Evolutionary conservation across 352 stramenopile species (phyloP).

Genomic region (Phytophthora megakarya): DNA sequence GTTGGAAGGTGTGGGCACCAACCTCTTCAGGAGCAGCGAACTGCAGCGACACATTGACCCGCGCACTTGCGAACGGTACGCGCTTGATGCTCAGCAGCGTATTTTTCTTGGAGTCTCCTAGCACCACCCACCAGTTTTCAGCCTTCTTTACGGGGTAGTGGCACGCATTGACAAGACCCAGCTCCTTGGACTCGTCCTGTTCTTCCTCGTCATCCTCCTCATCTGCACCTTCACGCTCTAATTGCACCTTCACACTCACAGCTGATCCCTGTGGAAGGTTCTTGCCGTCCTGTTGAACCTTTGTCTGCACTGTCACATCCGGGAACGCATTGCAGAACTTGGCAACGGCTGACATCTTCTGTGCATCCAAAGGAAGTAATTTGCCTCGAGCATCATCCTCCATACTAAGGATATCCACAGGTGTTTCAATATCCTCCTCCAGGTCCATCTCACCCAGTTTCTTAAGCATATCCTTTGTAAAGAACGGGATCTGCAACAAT

Average conservation of each 20-base stretch:
- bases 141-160: slow-evolving; percentile 91
- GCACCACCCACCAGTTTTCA: slow-evolving; percentile 98
- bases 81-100: slow-evolving; percentile 97
- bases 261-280: slow-evolving; percentile 91
- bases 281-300: slow-evolving; percentile 91
- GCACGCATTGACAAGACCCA: slow-evolving; percentile 76
- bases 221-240: slow-evolving; percentile 94
- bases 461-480: slow-evolving; percentile 90
- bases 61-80: slow-evolving; percentile 89
- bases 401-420: slow-evolving; percentile 90
- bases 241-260: slow-evolving; percentile 86
- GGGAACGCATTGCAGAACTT: slow-evolving; percentile 99
- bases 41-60: slow-evolving; percentile 89
- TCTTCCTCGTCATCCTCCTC: slow-evolving; percentile 89
- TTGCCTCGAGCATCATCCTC: slow-evolving; percentile 92
- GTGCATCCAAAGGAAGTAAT: slow-evolving; percentile 82
- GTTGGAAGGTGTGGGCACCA: slow-evolving; percentile 94
- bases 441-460: slow-evolving; percentile 61
- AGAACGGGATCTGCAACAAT: slow-evolving; percentile 97
- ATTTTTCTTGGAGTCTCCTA: slow-evolving; percentile 96
- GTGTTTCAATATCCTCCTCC: slow-evolving; percentile 78
- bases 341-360: slow-evolving; percentile 97
- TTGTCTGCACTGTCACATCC: slow-evolving; percentile 96
- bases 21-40: slow-evolving; percentile 95
- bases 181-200: slow-evolving; percentile 47